Evolutionary conservation across 345 rosid species (phyloP).

Genomic region (Mercurialis annua): DNA sequence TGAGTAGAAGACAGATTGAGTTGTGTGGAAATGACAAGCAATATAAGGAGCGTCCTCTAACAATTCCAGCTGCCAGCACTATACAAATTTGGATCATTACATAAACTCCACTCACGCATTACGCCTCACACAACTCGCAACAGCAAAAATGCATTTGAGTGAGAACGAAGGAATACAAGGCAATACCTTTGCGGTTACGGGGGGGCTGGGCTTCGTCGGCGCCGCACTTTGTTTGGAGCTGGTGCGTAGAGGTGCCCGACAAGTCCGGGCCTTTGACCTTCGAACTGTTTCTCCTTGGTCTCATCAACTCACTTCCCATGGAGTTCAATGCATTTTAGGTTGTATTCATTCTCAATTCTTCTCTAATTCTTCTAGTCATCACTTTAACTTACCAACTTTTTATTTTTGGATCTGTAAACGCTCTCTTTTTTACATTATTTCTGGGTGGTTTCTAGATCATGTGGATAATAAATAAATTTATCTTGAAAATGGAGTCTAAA

Average conservation of each 20-base stretch:
- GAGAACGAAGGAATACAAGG: constrained; percentile 92
- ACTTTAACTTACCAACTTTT: too few relatives aligned
- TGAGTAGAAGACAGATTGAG: too few relatives aligned
- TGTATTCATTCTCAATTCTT: neutral
- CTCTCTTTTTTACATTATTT: too few relatives aligned
- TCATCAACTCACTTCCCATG: constrained; percentile 37
- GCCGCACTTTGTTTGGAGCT: constrained; percentile 79
- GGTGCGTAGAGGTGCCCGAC: constrained; percentile 76
- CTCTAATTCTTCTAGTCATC: too few relatives aligned
- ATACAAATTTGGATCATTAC: neutral
- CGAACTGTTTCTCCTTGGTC: constrained; percentile 72
- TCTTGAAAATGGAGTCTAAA: too few relatives aligned
- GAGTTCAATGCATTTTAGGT: constrained; percentile 78
- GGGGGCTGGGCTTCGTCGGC: constrained; percentile 87
- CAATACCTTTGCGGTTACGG: constrained; percentile 69
- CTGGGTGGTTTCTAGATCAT: too few relatives aligned
- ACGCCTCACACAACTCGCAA: neutral
- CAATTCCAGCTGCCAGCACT: neutral
- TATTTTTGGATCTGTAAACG: too few relatives aligned
- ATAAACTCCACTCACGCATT: neutral
- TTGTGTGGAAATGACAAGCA: neutral
- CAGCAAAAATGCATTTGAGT: constrained; percentile 61
- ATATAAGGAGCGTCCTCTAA: neutral
- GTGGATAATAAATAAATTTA: too few relatives aligned
- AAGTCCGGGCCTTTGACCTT: constrained; percentile 75